phyloP scores from a whole-genome alignment of 495 filamentous ascomycete species.

The Neurospora sp. region DNA sequence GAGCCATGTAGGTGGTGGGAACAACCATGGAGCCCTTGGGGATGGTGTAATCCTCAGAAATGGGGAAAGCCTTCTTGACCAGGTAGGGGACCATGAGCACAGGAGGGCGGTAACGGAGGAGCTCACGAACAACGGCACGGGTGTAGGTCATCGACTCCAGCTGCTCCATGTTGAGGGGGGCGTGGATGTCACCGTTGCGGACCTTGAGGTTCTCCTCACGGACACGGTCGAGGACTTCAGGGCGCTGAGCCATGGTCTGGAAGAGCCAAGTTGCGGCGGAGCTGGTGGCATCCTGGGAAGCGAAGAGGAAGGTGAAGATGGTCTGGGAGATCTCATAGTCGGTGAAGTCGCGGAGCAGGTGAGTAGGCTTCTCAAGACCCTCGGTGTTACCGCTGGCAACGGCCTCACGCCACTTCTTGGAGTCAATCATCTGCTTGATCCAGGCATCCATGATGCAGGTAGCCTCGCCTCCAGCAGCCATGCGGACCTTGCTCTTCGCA shows the following conservation, averaged over 20 bases:
- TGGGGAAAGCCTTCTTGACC: constrained; percentile 90
- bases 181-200: constrained; percentile 66
- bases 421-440: constrained; percentile 77
- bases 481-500: constrained; percentile 83
- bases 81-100: constrained; percentile 97
- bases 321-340: constrained; percentile 93
- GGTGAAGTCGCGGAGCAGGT: constrained; percentile 74
- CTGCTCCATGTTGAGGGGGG: constrained; percentile 66
- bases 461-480: constrained; percentile 80
- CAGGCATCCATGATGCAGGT: constrained; percentile 93
- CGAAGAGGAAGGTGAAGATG: constrained; percentile 95
- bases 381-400: constrained; percentile 60
- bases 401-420: constrained; percentile 62
- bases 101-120: constrained; percentile 88
- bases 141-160: constrained; percentile 86
- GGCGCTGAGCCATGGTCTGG: constrained; percentile 88
- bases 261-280: constrained; percentile 91
- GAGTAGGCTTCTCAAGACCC: constrained; percentile 64
- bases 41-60: constrained; percentile 77
- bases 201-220: constrained; percentile 81
- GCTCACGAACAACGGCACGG: constrained; percentile 86
- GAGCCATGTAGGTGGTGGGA: constrained; percentile 78
- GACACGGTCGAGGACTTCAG: constrained; percentile 80
- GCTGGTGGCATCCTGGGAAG: constrained; percentile 92
- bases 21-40: constrained; percentile 94